Conservation (phyloP, 352 stramenopile genomes). For the Albugo candida region DNA sequence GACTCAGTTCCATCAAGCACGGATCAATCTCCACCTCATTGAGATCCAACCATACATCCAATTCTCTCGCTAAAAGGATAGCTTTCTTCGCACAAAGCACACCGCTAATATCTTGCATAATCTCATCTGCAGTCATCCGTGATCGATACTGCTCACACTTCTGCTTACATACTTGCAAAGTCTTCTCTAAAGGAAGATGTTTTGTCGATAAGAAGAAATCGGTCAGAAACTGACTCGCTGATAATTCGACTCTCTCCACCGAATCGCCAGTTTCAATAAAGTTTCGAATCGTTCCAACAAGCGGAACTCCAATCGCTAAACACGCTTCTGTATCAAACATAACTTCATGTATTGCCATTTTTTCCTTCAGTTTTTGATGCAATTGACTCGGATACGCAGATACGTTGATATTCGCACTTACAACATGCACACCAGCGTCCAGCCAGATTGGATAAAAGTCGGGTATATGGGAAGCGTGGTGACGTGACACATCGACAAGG, state of each 20-base stretch:
- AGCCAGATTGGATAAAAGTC: slow-evolving; percentile 82
- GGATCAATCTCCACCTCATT: slow-evolving; percentile 38
- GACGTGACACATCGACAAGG: slow-evolving; percentile 83
- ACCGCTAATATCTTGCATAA: slow-evolving; percentile 87
- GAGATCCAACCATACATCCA: slow-evolving; percentile 73
- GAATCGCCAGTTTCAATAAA: slow-evolving; percentile 85
- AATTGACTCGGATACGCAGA: slow-evolving; percentile 48
- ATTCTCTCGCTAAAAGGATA: slow-evolving; percentile 84
- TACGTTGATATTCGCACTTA: slow-evolving; percentile 86
- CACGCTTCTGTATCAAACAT: slow-evolving; percentile 75
- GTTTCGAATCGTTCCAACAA: slow-evolving; percentile 85
- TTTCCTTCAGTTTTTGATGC: slow-evolving; percentile 49
- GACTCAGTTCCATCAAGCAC: slow-evolving; percentile 16
- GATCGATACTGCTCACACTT: slow-evolving; percentile 26
- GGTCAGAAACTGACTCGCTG: slow-evolving; percentile 20
- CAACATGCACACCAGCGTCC: slow-evolving; percentile 76
- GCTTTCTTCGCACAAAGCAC: slow-evolving; percentile 78
- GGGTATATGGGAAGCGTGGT: slow-evolving; percentile 49
- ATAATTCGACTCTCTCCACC: slow-evolving; percentile 79
- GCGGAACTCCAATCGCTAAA: slow-evolving; percentile 70
- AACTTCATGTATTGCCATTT: slow-evolving; percentile 66
- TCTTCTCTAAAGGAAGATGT: slow-evolving; percentile 13
- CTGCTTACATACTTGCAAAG: slow-evolving; percentile 36
- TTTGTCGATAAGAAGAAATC: neutral
- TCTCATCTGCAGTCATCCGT: slow-evolving; percentile 28